Evolutionary conservation across 768 basidiomycete genomes (phyloP).

Genomic region (Boletus eberwhitei): DNA sequence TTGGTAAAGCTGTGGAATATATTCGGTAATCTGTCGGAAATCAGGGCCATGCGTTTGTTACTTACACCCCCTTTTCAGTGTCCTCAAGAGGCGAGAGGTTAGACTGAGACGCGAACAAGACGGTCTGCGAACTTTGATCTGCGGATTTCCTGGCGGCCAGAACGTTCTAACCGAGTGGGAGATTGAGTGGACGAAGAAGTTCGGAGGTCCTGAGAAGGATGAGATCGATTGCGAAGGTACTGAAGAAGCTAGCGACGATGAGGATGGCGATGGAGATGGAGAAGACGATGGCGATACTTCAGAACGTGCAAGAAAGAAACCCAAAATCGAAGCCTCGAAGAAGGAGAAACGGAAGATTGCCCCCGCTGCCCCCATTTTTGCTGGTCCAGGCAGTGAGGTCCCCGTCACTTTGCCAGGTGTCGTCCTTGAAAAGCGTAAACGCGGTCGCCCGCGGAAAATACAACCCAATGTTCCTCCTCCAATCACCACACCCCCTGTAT

Average conservation of each 20-base stretch:
- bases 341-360: conserved; percentile 42
- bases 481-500: conserved; percentile 24
- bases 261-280: conserved; percentile 42
- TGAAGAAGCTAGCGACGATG: conserved; percentile 44
- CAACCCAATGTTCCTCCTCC: conserved; percentile 43
- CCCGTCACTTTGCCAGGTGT: conserved; percentile 29
- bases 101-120: conserved; percentile 72
- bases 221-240: conserved; percentile 48
- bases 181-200: conserved; percentile 63
- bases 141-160: conserved; percentile 71
- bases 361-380: conserved; percentile 22
- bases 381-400: conserved; percentile 18
- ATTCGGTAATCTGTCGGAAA: conserved; percentile 47
- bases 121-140: conserved; percentile 66
- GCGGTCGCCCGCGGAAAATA: conserved; percentile 78
- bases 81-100: conserved; percentile 73
- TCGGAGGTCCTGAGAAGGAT: conserved; percentile 77
- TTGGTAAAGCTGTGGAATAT: conserved; percentile 89
- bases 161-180: conserved; percentile 75
- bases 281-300: conserved; percentile 39
- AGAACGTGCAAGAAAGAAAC: conserved; percentile 59
- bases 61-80: conserved; percentile 38
- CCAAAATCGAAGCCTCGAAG: conserved; percentile 45
- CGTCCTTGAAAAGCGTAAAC: conserved; percentile 75
- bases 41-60: neutral